Percentiles rank a stretch among this genome's conserved stretches.
phyloP scores from a whole-genome alignment of 2,329 filamentous ascomycete species.

The Tolypocladium paradoxum region DNA sequence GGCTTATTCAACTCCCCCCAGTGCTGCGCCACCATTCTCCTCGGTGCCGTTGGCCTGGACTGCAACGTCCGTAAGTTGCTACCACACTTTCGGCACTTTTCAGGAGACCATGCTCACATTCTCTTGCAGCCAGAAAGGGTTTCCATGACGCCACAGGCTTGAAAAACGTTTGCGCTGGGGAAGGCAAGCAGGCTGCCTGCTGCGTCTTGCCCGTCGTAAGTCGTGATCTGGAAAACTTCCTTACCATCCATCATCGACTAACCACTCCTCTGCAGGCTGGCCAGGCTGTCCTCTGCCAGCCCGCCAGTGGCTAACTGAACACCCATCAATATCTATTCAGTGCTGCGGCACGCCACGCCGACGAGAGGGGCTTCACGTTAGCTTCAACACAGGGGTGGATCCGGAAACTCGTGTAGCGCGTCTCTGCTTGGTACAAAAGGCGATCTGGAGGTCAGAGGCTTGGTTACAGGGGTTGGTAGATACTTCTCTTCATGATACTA shows the following conservation, averaged over 20 bases:
- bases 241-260: no score
- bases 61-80: constrained; percentile 6
- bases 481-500: background rate
- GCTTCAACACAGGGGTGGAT: background rate
- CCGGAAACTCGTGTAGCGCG: no score
- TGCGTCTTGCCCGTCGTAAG: constrained; percentile 6
- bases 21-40: constrained; percentile 8
- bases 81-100: background rate
- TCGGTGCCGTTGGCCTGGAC: constrained; percentile 5
- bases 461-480: background rate
- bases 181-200: constrained; percentile 3
- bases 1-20: constrained; percentile 5
- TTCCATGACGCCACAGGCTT: no score
- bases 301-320: background rate
- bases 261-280: background rate
- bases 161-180: no score
- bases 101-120: background rate
- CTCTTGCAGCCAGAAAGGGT: background rate
- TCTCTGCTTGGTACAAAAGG: background rate
- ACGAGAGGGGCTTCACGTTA: background rate
- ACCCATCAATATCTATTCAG: background rate
- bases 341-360: background rate
- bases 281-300: constrained; percentile 1
- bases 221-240: background rate
- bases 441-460: background rate